These are phyloP conservation scores for Ilyonectria robusta DNA, from an alignment of 2,329 filamentous ascomycete genomes.

Conservation along the genomic window DNA sequence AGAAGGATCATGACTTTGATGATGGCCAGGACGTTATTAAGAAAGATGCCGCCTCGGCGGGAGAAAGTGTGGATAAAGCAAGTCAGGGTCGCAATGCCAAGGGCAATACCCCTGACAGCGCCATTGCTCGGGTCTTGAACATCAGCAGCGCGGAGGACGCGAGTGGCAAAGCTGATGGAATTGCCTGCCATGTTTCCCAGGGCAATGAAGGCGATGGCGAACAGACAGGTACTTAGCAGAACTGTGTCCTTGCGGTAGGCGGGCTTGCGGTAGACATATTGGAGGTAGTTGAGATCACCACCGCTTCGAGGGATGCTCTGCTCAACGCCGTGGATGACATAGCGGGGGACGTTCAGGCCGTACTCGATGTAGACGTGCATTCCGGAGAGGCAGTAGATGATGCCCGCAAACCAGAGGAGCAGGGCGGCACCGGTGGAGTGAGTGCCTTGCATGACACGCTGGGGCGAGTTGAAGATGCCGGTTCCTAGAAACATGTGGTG, in stretches of 20 bases:
- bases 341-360: slow-evolving; percentile 62
- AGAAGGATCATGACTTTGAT: slow-evolving; percentile 65
- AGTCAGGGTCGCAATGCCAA: slow-evolving; percentile 58
- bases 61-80: slow-evolving; percentile 65
- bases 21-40: slow-evolving; percentile 66
- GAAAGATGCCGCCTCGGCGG: slow-evolving; percentile 63
- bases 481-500: slow-evolving; percentile 45
- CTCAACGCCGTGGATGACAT: slow-evolving; percentile 55
- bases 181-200: slow-evolving; percentile 66
- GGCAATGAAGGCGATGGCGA: slow-evolving; percentile 60
- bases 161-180: slow-evolving; percentile 61
- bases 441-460: slow-evolving; percentile 52
- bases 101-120: slow-evolving; percentile 62
- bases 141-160: slow-evolving; percentile 55
- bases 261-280: slow-evolving; percentile 60
- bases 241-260: slow-evolving; percentile 52
- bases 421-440: slow-evolving; percentile 52
- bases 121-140: slow-evolving; percentile 46
- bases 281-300: slow-evolving; percentile 64
- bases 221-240: slow-evolving; percentile 60
- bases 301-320: slow-evolving; percentile 61
- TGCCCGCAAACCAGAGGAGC: slow-evolving; percentile 58
- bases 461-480: slow-evolving; percentile 55
- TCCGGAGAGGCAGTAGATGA: slow-evolving; percentile 55
- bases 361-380: slow-evolving; percentile 61